Percentiles rank a stretch among this genome's conserved stretches.
Evolutionary conservation across 2,329 filamentous ascomycete genomes (phyloP).

Genomic region (Sarocladium oryzae): DNA sequence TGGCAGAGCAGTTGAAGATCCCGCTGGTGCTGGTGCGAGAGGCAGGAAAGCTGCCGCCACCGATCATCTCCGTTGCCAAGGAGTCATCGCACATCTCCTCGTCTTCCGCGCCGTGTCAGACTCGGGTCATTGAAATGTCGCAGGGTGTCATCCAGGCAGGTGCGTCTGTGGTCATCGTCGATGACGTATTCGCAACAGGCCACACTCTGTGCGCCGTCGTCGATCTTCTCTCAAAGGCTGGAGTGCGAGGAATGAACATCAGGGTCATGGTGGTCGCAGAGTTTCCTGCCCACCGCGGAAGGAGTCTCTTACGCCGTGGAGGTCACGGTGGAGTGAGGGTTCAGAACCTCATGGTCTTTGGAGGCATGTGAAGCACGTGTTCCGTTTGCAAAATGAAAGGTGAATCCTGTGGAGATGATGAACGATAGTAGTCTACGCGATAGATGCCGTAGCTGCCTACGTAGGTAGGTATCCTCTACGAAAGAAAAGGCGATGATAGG

Average conservation of each 20-base stretch:
- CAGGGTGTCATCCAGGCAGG: slow-evolving; percentile 31
- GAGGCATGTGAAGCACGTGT: slow-evolving; percentile 9
- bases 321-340: slow-evolving; percentile 45
- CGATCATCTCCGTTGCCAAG: slow-evolving; percentile 42
- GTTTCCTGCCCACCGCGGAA: slow-evolving; percentile 48
- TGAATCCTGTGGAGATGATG: neutral
- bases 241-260: slow-evolving; percentile 33
- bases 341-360: slow-evolving; percentile 44
- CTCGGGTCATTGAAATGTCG: slow-evolving; percentile 38
- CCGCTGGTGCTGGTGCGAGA: slow-evolving; percentile 46
- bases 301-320: slow-evolving; percentile 33
- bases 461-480: too few relatives aligned
- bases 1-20: slow-evolving; percentile 34
- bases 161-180: slow-evolving; percentile 45
- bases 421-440: neutral
- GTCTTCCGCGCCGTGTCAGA: slow-evolving; percentile 16
- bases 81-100: slow-evolving; percentile 47
- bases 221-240: slow-evolving; percentile 36
- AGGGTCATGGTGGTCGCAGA: slow-evolving; percentile 49
- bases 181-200: slow-evolving; percentile 53
- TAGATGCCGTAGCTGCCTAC: neutral
- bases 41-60: slow-evolving; percentile 52
- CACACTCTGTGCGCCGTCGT: slow-evolving; percentile 48
- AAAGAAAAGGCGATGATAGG: too few relatives aligned
- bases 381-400: neutral